phyloP scores from a whole-genome alignment of 2,329 filamentous ascomycete genomes.

The Claviceps humidiphila region DNA sequence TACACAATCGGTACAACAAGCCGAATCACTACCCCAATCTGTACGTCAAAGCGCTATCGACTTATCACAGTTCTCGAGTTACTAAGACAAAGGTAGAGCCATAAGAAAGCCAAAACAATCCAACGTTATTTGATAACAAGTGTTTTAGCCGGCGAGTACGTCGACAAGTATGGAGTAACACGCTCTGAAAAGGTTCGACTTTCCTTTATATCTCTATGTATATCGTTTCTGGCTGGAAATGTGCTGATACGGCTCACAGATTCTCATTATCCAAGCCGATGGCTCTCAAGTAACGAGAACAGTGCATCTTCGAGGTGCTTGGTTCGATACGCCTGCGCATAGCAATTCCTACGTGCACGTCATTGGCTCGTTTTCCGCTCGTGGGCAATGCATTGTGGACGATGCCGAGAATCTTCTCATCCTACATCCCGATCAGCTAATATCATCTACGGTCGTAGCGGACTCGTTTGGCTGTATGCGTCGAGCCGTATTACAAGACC shows the following conservation, averaged over 20 bases:
- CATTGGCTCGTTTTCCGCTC: constrained; percentile 59
- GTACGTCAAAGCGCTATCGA: constrained; percentile 22
- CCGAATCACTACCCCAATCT: constrained; percentile 15
- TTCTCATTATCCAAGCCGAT: constrained; percentile 73
- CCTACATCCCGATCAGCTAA: constrained; percentile 85
- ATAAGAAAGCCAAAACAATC: constrained; percentile 57
- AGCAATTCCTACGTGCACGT: constrained; percentile 72
- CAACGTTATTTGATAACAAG: constrained; percentile 76
- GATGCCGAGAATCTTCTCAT: constrained; percentile 76
- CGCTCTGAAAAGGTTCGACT: constrained; percentile 56
- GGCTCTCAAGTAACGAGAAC: constrained; percentile 50
- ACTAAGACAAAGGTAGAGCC: constrained; percentile 58
- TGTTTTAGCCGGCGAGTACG: constrained; percentile 56
- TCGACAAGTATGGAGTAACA: constrained; percentile 44
- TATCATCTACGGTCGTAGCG: constrained; percentile 90
- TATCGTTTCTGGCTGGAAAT: background rate
- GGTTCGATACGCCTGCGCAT: constrained; percentile 69
- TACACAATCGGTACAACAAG: constrained; percentile 45
- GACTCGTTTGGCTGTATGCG: constrained; percentile 89
- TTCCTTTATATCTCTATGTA: constrained; percentile 5
- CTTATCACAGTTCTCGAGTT: constrained; percentile 18
- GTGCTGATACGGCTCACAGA: constrained; percentile 30
- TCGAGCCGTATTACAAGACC: constrained; percentile 84
- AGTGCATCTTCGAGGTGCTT: constrained; percentile 71
- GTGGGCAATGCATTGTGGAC: constrained; percentile 67